Percentiles rank a stretch among this genome's conserved stretches.
phyloP scores from a whole-genome alignment of 2,329 filamentous ascomycete species.

The Lachnellula willkommii region DNA sequence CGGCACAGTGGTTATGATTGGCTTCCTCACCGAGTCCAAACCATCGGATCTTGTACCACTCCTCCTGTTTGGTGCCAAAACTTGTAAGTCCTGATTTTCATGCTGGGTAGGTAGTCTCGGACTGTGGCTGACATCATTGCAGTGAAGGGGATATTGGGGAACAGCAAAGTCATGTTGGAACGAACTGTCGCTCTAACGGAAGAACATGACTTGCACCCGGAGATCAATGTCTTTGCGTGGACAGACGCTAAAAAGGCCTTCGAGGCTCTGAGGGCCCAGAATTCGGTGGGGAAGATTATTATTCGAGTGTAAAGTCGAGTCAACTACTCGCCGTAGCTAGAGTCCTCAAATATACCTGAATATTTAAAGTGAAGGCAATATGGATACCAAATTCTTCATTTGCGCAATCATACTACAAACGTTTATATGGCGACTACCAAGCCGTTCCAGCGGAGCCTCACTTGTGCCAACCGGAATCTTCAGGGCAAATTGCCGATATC shows the following conservation, averaged over 20 bases:
- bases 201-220: constrained; percentile 68
- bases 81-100: constrained; percentile 68
- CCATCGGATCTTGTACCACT: constrained; percentile 35
- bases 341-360: too few relatives aligned
- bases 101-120: constrained; percentile 52
- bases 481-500: too few relatives aligned
- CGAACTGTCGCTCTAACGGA: constrained; percentile 67
- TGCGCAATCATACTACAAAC: too few relatives aligned
- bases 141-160: constrained; percentile 73
- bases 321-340: too few relatives aligned
- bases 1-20: constrained; percentile 42
- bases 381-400: too few relatives aligned
- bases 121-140: constrained; percentile 36
- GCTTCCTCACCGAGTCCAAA: constrained; percentile 31
- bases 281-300: constrained; percentile 66
- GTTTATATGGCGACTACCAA: too few relatives aligned
- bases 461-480: too few relatives aligned
- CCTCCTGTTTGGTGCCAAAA: constrained; percentile 61
- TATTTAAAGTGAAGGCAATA: too few relatives aligned
- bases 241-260: constrained; percentile 67
- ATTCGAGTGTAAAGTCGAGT: constrained; percentile 2
- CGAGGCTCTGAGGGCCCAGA: constrained; percentile 61
- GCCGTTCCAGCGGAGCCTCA: too few relatives aligned
- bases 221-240: constrained; percentile 77
- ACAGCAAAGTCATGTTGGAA: constrained; percentile 65